Conservation (phyloP, 805 yeast species). For the Henningerozyma blattae region DNA sequence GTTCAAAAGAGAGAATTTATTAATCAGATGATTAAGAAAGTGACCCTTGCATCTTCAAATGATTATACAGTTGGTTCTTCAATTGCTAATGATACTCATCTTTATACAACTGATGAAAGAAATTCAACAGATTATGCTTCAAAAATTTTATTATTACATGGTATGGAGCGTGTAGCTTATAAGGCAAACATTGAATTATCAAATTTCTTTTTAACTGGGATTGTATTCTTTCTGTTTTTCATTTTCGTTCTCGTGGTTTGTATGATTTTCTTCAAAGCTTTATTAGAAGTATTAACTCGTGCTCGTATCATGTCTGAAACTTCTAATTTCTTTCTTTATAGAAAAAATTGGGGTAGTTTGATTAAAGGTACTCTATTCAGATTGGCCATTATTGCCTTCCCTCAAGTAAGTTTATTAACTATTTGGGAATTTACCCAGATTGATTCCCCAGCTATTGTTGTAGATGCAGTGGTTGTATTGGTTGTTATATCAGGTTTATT, state of each 20-base stretch:
- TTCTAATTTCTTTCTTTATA: constrained; percentile 60
- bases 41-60: constrained; percentile 21
- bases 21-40: constrained; percentile 25
- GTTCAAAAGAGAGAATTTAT: constrained; percentile 49
- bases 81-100: constrained; percentile 1
- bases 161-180: constrained; percentile 84
- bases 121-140: constrained; percentile 41
- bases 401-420: constrained; percentile 71
- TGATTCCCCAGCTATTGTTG: constrained; percentile 75
- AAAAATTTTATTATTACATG: constrained; percentile 73
- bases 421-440: constrained; percentile 81
- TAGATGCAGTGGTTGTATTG: constrained; percentile 65
- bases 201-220: constrained; percentile 73
- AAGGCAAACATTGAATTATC: constrained; percentile 79
- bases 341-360: constrained; percentile 73
- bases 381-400: constrained; percentile 71
- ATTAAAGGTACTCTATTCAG: constrained; percentile 85
- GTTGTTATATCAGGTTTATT: constrained; percentile 46
- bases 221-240: constrained; percentile 71
- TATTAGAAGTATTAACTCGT: constrained; percentile 50
- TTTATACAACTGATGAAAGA: constrained; percentile 66
- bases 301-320: constrained; percentile 42
- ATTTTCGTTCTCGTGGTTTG: constrained; percentile 47
- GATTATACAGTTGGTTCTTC: constrained; percentile 33
- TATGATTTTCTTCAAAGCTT: constrained; percentile 54